A percentile compares a stretch with the other conserved stretches of the same genome.
Evolutionary conservation across 2,329 filamentous ascomycete genomes (phyloP).

Genomic region (Microsporum audouinii): DNA sequence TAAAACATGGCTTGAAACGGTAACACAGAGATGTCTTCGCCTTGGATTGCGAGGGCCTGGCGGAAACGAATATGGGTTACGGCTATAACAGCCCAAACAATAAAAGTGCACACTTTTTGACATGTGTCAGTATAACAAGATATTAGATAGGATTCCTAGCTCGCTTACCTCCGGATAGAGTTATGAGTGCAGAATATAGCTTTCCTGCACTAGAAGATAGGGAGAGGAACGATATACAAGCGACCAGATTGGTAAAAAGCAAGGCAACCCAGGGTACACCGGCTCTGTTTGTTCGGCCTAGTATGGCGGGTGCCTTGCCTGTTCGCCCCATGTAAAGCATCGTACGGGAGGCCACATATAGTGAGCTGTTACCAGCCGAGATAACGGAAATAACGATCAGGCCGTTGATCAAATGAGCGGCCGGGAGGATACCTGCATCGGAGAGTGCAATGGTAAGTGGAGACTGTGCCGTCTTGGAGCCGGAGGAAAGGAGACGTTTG

Average conservation of each 20-base stretch:
- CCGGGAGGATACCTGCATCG: conserved; percentile 60
- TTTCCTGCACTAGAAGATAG: conserved; percentile 23
- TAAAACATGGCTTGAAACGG: conserved; percentile 41
- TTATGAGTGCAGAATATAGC: conserved; percentile 24
- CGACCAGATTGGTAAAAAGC: conserved; percentile 60
- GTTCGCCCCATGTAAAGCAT: conserved; percentile 65
- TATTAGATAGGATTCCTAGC: neutral
- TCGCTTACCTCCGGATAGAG: conserved; percentile 24
- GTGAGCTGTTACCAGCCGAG: conserved; percentile 60
- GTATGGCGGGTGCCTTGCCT: conserved; percentile 56
- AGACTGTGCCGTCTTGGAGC: conserved; percentile 54
- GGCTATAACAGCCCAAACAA: conserved; percentile 32
- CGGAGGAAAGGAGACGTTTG: conserved; percentile 49
- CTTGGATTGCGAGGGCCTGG: conserved; percentile 27
- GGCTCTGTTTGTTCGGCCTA: conserved; percentile 54
- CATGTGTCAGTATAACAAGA: neutral
- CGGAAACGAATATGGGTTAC: conserved; percentile 36
- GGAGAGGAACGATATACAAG: conserved; percentile 31
- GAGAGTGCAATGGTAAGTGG: conserved; percentile 65
- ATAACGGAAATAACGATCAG: conserved; percentile 65
- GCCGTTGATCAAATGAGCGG: conserved; percentile 65
- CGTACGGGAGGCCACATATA: conserved; percentile 66
- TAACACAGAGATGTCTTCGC: conserved; percentile 29
- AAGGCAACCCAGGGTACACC: conserved; percentile 52
- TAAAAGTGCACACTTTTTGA: conserved; percentile 27